Evolutionary conservation across 164 flowering plant genomes (phyloP).

Genomic region (Saururus chinensis): DNA sequence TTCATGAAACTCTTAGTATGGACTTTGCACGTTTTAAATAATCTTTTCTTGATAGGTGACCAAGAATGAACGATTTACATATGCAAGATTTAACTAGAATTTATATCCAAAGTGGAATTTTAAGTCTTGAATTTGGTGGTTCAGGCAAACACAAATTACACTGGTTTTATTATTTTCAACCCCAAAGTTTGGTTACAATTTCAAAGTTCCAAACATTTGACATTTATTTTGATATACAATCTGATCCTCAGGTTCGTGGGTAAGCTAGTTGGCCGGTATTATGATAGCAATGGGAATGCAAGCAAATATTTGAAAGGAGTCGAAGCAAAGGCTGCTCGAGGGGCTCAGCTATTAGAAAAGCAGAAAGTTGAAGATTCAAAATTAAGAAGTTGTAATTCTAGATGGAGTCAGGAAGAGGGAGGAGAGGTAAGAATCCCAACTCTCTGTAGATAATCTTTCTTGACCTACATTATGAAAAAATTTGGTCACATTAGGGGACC

Average conservation of each 20-base stretch:
- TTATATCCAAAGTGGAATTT: no score
- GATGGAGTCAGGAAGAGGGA: slow-evolving; percentile 92
- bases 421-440: slow-evolving; percentile 52
- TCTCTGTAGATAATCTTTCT: background rate
- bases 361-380: slow-evolving; percentile 82
- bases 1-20: no score
- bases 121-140: background rate
- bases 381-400: slow-evolving; percentile 67
- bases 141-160: background rate
- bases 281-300: slow-evolving; percentile 63
- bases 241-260: slow-evolving; percentile 41
- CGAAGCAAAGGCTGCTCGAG: slow-evolving; percentile 89
- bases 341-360: slow-evolving; percentile 81
- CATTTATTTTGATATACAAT: background rate
- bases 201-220: no score
- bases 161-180: no score
- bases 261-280: slow-evolving; percentile 79
- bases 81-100: no score
- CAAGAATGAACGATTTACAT: no score
- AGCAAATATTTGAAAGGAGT: slow-evolving; percentile 80
- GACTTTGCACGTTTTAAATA: no score
- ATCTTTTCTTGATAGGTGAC: no score
- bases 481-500: no score
- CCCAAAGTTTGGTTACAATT: background rate
- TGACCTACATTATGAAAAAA: no score